Base-by-base conservation (phyloP, 257 asterid species). In the Solanum bulbocastanum region DNA sequence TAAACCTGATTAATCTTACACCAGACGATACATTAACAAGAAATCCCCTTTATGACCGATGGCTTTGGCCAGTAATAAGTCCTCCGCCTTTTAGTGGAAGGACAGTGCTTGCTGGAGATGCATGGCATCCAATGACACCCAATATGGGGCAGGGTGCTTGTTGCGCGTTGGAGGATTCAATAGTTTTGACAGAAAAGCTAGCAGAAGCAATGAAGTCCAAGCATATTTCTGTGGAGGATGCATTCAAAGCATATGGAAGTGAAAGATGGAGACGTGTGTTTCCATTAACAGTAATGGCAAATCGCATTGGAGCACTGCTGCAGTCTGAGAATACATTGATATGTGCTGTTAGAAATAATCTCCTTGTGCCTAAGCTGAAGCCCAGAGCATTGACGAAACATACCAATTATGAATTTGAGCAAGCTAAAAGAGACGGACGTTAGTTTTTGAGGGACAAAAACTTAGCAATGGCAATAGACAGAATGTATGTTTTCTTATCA, bases 111-210 rank as follows among this genome's bases (percentile, higher is more conserved):
- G 94, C 92, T 30, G 99, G 99, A 0, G 98, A 96, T 86, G 99
- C 99, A 6, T 96, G 98, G 98, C 99, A 97, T 89, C 99, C 99
- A 0, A 97, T 97, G 99, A 97, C 99, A 2, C 98, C 99, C n/a
- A 95, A 96, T 85, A 93, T 95, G 0, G 99, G 99, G 12, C 99
- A 97, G 89, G 99, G 99, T 6, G 99, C 94, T 0, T 96, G 99
- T 68, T 94, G 98, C 56, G 98, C 99, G 0, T 89, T 96, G 30
- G 98, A 96, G 90, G 99, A 97, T 85, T 91, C 98, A 0, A 90
- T 96, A 5, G 94, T 96, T 66, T 87, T 95, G 74, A 90, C 96
- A 46, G 89, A 88, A 56, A 92, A 93, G 62, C 87, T 97, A 30
- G 92, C 90, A 0, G 89, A 90, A 88, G 95, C 96, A 5, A 66